A percentile compares a stretch with the other conserved stretches of the same genome.
phyloP scores from a whole-genome alignment of 2,329 filamentous ascomycete species.

The Plenodomus lindquistii region DNA sequence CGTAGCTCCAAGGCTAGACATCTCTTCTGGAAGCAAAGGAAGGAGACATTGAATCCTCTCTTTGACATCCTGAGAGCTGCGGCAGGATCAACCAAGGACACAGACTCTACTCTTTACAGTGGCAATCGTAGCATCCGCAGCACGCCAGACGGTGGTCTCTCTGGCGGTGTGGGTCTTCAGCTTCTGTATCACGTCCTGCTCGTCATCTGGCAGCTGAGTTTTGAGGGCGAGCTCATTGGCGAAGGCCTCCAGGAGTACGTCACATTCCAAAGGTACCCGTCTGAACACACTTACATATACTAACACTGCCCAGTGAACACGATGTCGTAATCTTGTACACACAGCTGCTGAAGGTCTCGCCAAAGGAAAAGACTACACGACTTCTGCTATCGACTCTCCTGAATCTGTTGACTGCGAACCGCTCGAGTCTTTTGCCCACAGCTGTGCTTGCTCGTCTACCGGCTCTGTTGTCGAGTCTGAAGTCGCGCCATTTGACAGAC shows the following conservation, averaged over 20 bases:
- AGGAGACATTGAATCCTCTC: conserved; percentile 80
- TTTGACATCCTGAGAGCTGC: conserved; percentile 77
- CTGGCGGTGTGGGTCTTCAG: conserved; percentile 85
- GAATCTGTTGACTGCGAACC: conserved; percentile 80
- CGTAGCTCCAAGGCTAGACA: conserved; percentile 73
- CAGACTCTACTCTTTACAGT: conserved; percentile 62
- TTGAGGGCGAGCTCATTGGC: conserved; percentile 73
- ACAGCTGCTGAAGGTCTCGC: conserved; percentile 87
- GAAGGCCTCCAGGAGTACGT: conserved; percentile 83
- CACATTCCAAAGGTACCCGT: not conserved
- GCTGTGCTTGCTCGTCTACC: conserved; percentile 85
- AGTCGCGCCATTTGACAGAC: conserved; percentile 55
- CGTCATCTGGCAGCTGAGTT: conserved; percentile 95
- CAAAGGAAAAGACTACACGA: conserved; percentile 97
- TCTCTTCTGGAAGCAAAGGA: conserved; percentile 88
- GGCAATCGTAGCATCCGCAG: conserved; percentile 61
- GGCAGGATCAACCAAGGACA: conserved; percentile 73
- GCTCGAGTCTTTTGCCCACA: conserved; percentile 71
- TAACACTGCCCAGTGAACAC: conserved; percentile 69
- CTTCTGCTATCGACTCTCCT: conserved; percentile 85
- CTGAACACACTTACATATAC: not conserved
- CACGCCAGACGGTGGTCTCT: conserved; percentile 63
- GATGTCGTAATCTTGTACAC: conserved; percentile 90
- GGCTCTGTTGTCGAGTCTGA: conserved; percentile 61
- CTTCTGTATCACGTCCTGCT: conserved; percentile 92